Evolutionary conservation across 202 grass and related monocot genomes (phyloP).

Genomic region (Dendrocalamus latiflorus): DNA sequence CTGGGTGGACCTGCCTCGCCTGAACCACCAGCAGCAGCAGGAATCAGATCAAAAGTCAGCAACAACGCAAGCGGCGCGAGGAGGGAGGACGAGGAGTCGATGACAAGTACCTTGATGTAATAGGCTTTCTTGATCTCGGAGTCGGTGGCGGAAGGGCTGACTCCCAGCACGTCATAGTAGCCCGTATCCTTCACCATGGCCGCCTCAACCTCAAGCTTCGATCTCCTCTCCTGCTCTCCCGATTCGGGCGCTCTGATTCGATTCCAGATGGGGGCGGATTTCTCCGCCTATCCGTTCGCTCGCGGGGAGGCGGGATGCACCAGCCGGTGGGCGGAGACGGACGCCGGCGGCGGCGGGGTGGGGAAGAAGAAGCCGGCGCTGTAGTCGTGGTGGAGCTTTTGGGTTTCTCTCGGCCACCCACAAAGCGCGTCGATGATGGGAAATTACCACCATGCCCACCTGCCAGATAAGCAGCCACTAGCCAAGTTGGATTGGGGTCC

Average conservation of each 20-base stretch:
- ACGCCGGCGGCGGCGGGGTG: not conserved
- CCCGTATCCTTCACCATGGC: slow-evolving; percentile 85
- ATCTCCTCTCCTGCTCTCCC: slow-evolving; percentile 17
- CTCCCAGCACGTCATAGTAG: slow-evolving; percentile 88
- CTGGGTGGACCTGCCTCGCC: slow-evolving; percentile 94
- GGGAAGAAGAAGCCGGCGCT: not conserved
- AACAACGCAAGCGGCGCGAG: not conserved
- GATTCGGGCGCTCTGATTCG: not conserved
- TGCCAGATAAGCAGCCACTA: not conserved
- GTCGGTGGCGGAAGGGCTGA: slow-evolving; percentile 66
- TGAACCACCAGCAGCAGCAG: slow-evolving; percentile 19
- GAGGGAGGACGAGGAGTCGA: not conserved
- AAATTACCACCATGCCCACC: not conserved
- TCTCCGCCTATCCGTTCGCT: not conserved
- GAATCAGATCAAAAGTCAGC: slow-evolving; percentile 13
- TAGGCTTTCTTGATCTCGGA: slow-evolving; percentile 97
- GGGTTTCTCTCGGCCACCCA: slow-evolving; percentile 28
- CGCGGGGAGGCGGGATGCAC: not conserved
- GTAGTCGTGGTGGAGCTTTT: slow-evolving; percentile 17
- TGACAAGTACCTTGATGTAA: slow-evolving; percentile 67
- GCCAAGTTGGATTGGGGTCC: not conserved
- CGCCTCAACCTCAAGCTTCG: not conserved
- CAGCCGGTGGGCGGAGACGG: not conserved
- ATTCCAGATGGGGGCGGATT: not conserved
- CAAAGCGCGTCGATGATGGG: slow-evolving; percentile 26